These are phyloP conservation scores for Cladorrhinum sp. DNA, from an alignment of 2,329 filamentous ascomycete genomes.

Conservation along the genomic window DNA sequence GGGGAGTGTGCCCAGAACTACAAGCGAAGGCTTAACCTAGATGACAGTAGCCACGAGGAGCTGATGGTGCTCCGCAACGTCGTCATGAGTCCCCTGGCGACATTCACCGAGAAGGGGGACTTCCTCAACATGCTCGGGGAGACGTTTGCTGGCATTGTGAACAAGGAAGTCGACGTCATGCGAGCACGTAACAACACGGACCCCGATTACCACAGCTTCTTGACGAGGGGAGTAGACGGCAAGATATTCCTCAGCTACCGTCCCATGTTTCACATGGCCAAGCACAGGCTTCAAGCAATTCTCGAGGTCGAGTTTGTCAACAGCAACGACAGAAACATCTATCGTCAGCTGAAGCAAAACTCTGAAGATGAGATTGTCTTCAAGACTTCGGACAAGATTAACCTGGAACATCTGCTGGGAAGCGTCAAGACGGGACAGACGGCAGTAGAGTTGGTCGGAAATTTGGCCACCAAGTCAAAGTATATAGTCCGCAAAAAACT, in stretches of 20 bases:
- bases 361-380: constrained; percentile 24
- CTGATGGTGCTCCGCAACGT: constrained; percentile 47
- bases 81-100: constrained; percentile 40
- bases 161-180: constrained; percentile 30
- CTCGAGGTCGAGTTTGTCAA: constrained; percentile 30
- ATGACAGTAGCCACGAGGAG: constrained; percentile 31
- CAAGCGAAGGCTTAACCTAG: constrained; percentile 40
- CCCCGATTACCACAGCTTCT: constrained; percentile 37
- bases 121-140: constrained; percentile 39
- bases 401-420: constrained; percentile 1
- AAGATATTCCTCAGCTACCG: constrained; percentile 36
- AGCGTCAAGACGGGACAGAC: background rate
- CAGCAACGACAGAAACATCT: constrained; percentile 20
- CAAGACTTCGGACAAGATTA: constrained; percentile 18
- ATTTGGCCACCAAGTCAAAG: constrained; percentile 32
- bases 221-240: constrained; percentile 35
- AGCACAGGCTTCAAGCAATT: constrained; percentile 40
- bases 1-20: constrained; percentile 41
- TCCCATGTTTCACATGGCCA: constrained; percentile 40
- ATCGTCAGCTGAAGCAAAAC: constrained; percentile 5
- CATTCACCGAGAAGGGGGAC: constrained; percentile 39
- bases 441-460: constrained; percentile 13
- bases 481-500: too few species aligned
- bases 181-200: constrained; percentile 37
- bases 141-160: constrained; percentile 33